Conservation (phyloP, 257 asterid species). For the Solanum neorickii region DNA sequence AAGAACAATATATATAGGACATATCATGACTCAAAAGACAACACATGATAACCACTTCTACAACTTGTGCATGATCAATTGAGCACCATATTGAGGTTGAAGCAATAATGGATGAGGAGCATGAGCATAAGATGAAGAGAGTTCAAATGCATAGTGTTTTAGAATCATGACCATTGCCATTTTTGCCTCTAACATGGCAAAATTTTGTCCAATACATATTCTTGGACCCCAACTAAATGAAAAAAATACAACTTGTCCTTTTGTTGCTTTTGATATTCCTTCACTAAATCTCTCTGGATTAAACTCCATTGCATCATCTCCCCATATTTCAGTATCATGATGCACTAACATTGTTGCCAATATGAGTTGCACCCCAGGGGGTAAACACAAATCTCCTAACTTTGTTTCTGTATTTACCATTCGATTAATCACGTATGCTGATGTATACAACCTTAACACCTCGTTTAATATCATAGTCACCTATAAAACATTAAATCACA, state of each 20-base stretch:
- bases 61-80: neutral
- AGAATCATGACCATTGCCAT: slow-evolving; percentile 1
- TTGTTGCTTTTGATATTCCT: slow-evolving; percentile 9
- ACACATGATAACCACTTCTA: neutral
- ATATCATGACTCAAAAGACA: neutral
- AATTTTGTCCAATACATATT: slow-evolving; percentile 6
- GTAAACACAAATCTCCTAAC: too few relatives aligned
- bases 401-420: too few relatives aligned
- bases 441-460: too few relatives aligned
- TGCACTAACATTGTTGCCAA: neutral
- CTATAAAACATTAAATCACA: neutral
- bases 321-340: slow-evolving; percentile 7
- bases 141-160: slow-evolving; percentile 2
- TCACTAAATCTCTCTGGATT: slow-evolving; percentile 14
- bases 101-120: neutral
- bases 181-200: slow-evolving; percentile 6
- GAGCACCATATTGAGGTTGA: slow-evolving; percentile 17
- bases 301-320: slow-evolving; percentile 11
- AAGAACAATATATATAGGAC: neutral
- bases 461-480: too few relatives aligned
- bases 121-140: slow-evolving; percentile 7
- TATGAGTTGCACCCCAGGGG: neutral
- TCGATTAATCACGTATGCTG: too few relatives aligned
- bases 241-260: slow-evolving; percentile 2
- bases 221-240: slow-evolving; percentile 15